A percentile compares a stretch with the other conserved stretches of the same genome.
Evolutionary conservation across 306 rosid species (phyloP).

Genomic region (Crataegus laevigata): DNA sequence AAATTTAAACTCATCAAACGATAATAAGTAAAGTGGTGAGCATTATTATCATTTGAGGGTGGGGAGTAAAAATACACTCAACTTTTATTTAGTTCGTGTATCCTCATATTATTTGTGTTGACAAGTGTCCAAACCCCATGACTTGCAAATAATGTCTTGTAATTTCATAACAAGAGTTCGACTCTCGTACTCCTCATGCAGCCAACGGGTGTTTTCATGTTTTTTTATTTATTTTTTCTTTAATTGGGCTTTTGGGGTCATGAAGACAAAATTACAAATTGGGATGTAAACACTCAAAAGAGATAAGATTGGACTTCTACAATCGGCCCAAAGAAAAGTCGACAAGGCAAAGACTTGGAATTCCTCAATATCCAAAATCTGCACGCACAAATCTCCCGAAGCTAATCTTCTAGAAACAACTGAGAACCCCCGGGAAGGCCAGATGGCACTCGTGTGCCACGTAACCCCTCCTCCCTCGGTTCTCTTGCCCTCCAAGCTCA

Average conservation of each 20-base stretch:
- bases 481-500: background rate
- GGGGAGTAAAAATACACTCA: too few species aligned
- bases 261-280: background rate
- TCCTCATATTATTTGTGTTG: background rate
- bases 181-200: too few species aligned
- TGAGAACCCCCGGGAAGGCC: background rate
- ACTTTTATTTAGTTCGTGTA: too few species aligned
- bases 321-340: background rate
- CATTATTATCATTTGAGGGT: too few species aligned
- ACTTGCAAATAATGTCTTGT: too few species aligned
- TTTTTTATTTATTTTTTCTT: too few species aligned
- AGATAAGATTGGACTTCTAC: background rate
- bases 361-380: background rate
- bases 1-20: too few species aligned
- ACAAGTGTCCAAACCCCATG: background rate
- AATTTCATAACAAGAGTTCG: too few species aligned
- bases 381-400: background rate
- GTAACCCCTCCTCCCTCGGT: slow-evolving; percentile 4
- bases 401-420: background rate
- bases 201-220: too few species aligned
- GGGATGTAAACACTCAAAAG: background rate
- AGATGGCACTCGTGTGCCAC: slow-evolving; percentile 33
- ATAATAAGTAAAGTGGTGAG: too few species aligned
- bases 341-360: too few species aligned
- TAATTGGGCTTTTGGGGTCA: background rate